A percentile compares a stretch with the other conserved stretches of the same genome.
These are phyloP conservation scores for Aspergillus ustus DNA, from an alignment of 2,329 filamentous ascomycete species.

Conservation along the genomic window DNA sequence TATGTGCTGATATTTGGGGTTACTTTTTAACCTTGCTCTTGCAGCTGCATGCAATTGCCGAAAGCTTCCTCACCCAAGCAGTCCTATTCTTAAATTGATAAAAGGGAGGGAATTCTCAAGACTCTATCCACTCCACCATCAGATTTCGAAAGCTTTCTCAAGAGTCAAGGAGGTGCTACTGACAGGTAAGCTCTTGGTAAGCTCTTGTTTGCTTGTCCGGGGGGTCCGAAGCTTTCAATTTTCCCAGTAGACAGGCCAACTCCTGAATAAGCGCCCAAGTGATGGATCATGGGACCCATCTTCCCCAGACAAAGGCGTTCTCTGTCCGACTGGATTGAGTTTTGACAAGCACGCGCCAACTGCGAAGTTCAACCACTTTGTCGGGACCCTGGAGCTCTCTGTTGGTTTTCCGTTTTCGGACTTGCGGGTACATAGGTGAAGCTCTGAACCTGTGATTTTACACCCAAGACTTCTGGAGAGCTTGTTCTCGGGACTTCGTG, in stretches of 20 bases:
- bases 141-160: too few relatives aligned
- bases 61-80: slow-evolving; percentile 1
- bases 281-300: slow-evolving; percentile 3
- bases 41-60: slow-evolving; percentile 24
- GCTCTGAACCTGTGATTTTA: not conserved
- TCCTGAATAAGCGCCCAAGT: slow-evolving; percentile 4
- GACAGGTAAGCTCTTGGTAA: not conserved
- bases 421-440: not conserved
- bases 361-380: slow-evolving; percentile 35
- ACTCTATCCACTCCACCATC: too few relatives aligned
- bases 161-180: too few relatives aligned
- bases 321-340: slow-evolving; percentile 33
- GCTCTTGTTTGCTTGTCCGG: not conserved
- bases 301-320: slow-evolving; percentile 15
- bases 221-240: not conserved
- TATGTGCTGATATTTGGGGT: slow-evolving; percentile 13
- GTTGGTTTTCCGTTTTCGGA: not conserved
- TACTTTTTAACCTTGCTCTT: slow-evolving; percentile 14
- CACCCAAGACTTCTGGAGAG: not conserved
- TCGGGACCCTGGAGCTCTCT: slow-evolving; percentile 29
- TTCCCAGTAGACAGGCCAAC: not conserved
- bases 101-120: not conserved
- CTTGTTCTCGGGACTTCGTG: not conserved
- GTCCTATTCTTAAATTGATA: not conserved
- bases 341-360: slow-evolving; percentile 40